Percentiles rank a stretch among this genome's conserved stretches.
Conservation (phyloP, 805 yeast genomes). For the Myxozyma vanderwaltii region DNA sequence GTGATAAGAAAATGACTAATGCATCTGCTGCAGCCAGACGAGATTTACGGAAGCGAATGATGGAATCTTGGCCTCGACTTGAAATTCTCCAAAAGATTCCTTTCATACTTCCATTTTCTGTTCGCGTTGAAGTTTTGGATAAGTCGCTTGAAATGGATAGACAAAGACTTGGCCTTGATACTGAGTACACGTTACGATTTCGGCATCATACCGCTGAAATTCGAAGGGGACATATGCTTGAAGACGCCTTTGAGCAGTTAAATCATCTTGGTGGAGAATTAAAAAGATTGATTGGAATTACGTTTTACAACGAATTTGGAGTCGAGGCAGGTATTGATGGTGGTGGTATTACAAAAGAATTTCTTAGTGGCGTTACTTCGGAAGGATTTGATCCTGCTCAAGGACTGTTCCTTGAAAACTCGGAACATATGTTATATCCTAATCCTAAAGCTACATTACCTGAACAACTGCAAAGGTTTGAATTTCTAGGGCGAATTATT, state of each 20-base stretch:
- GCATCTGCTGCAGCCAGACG: slow-evolving; percentile 15
- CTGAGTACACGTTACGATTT: slow-evolving; percentile 31
- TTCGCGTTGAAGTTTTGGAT: slow-evolving; percentile 74
- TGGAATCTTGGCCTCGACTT: slow-evolving; percentile 39
- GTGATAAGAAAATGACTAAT: slow-evolving; percentile 11
- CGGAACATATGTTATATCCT: slow-evolving; percentile 71
- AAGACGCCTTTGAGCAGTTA: slow-evolving; percentile 71
- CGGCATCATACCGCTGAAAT: slow-evolving; percentile 51
- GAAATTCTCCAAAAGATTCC: slow-evolving; percentile 68
- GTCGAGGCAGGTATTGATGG: slow-evolving; percentile 94
- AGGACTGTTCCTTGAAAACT: slow-evolving; percentile 50
- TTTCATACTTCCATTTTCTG: slow-evolving; percentile 74
- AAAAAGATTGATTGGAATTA: slow-evolving; percentile 62
- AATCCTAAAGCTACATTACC: slow-evolving; percentile 50
- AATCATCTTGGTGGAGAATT: slow-evolving; percentile 56
- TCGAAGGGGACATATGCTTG: slow-evolving; percentile 67
- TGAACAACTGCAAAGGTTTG: slow-evolving; percentile 44
- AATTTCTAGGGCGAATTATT: slow-evolving; percentile 76
- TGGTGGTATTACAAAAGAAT: slow-evolving; percentile 93
- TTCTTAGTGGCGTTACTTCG: slow-evolving; percentile 68
- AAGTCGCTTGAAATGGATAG: slow-evolving; percentile 60
- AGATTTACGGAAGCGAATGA: slow-evolving; percentile 10
- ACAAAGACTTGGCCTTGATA: slow-evolving; percentile 32
- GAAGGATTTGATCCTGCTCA: slow-evolving; percentile 60
- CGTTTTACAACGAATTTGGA: slow-evolving; percentile 72